Conservation (phyloP, 2,329 filamentous ascomycete species). For the Escovopsis sp. region DNA sequence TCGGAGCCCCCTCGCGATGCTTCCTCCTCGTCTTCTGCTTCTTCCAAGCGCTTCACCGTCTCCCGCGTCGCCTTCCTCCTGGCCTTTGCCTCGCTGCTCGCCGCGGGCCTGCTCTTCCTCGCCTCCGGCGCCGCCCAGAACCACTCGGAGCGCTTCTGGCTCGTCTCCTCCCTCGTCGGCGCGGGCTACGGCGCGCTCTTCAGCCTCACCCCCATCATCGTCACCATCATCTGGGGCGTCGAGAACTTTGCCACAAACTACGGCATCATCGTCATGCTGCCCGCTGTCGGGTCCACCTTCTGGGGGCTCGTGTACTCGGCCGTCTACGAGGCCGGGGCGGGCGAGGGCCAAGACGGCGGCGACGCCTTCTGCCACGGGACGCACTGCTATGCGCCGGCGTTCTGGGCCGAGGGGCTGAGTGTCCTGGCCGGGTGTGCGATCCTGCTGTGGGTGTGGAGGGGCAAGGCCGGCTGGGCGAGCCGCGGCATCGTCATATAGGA, state of each 20-base stretch:
- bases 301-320: conserved; percentile 85
- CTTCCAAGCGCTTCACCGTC: conserved; percentile 36
- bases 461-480: conserved; percentile 57
- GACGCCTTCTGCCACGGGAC: conserved; percentile 64
- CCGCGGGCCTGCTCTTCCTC: conserved; percentile 60
- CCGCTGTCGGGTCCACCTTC: conserved; percentile 71
- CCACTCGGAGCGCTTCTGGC: conserved; percentile 66
- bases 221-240: conserved; percentile 95
- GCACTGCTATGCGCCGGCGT: conserved; percentile 65
- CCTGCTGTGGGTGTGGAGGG: conserved; percentile 71
- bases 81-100: conserved; percentile 58
- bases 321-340: conserved; percentile 58
- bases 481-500: conserved; percentile 53
- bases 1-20: conserved; percentile 8
- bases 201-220: conserved; percentile 75
- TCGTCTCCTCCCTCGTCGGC: conserved; percentile 72
- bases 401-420: conserved; percentile 73
- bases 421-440: conserved; percentile 63
- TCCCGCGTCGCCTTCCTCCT: conserved; percentile 73
- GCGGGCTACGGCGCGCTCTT: conserved; percentile 90
- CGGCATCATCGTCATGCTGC: conserved; percentile 86
- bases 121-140: conserved; percentile 62
- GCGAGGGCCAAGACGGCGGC: conserved; percentile 19
- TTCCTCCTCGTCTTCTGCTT: background rate
- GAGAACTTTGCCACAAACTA: conserved; percentile 99